Percentiles rank a stretch among this genome's conserved stretches.
phyloP scores from a whole-genome alignment of 163 green algal species.

The Coccomyxa subellipsoidea region DNA sequence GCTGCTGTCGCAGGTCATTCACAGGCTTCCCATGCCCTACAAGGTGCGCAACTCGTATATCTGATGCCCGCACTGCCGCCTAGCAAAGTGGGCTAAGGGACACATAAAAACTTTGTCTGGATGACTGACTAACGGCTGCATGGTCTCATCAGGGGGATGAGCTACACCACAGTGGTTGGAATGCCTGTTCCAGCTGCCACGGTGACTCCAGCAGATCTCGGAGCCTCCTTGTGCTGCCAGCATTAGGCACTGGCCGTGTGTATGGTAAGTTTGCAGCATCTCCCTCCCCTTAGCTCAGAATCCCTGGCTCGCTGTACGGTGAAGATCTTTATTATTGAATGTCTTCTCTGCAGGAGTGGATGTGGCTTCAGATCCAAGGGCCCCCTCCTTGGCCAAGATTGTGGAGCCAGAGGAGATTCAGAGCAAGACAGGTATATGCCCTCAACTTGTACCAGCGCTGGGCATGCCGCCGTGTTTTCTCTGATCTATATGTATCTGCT shows the following conservation, averaged over 20 bases:
- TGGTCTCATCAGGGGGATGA: conserved; percentile 56
- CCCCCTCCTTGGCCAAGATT: conserved; percentile 51
- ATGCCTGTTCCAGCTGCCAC: conserved; percentile 60
- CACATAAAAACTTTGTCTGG: neutral
- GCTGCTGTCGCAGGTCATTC: conserved; percentile 60
- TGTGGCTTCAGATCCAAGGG: conserved; percentile 46
- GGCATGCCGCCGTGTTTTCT: no score
- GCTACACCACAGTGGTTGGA: conserved; percentile 83
- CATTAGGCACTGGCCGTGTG: conserved; percentile 44
- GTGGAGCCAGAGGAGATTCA: conserved; percentile 61
- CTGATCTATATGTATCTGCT: no score
- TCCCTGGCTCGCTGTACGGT: no score
- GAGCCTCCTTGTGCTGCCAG: conserved; percentile 52
- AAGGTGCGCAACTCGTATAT: neutral
- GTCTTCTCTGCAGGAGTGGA: conserved; percentile 45
- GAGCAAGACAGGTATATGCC: conserved; percentile 31
- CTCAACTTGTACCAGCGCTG: no score
- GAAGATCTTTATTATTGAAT: no score
- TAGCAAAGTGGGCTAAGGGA: neutral
- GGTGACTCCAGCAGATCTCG: conserved; percentile 39
- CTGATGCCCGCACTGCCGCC: neutral
- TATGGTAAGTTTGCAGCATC: conserved; percentile 44
- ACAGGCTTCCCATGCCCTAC: conserved; percentile 64
- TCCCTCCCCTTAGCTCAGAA: neutral
- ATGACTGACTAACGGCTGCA: neutral